Evolutionary conservation across 495 filamentous ascomycete species (phyloP).

Genomic region (Extremus antarcticus): DNA sequence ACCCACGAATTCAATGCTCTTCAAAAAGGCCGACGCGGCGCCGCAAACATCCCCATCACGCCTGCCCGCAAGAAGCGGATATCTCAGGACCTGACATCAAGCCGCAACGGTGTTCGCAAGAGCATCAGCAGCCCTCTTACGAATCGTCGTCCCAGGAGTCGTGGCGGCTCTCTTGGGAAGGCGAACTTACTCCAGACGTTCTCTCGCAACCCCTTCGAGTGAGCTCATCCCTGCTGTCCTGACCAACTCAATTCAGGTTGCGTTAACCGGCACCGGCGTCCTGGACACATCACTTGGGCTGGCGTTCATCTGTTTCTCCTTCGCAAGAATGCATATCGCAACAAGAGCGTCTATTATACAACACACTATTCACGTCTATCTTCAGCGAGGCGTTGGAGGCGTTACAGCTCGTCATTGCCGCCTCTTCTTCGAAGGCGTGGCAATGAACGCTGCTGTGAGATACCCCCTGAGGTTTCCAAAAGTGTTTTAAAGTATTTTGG

Average conservation of each 20-base stretch:
- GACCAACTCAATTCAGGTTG: too few relatives aligned
- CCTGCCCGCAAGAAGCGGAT: conserved; percentile 16
- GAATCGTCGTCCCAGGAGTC: conserved; percentile 6
- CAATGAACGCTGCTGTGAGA: background rate
- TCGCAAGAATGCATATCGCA: too few relatives aligned
- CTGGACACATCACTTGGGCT: too few relatives aligned
- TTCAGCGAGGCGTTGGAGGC: background rate
- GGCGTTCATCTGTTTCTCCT: too few relatives aligned
- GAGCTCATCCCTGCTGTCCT: too few relatives aligned
- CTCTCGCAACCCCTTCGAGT: background rate
- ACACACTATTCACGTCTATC: background rate
- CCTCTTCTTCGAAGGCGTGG: background rate
- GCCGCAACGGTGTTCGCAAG: conserved; percentile 13
- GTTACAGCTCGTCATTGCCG: background rate
- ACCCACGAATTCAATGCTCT: conserved; percentile 16
- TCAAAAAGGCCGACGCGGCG: conserved; percentile 15
- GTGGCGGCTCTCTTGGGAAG: conserved; percentile 4
- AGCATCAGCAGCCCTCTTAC: conserved; percentile 11
- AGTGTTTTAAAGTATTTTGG: background rate
- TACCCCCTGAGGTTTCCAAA: background rate
- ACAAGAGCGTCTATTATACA: too few relatives aligned
- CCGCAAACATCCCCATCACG: conserved; percentile 19
- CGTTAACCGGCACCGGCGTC: too few relatives aligned
- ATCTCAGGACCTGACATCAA: conserved; percentile 8
- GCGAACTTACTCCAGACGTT: conserved; percentile 1